These are phyloP conservation scores for Xylaria scruposa DNA, from an alignment of 495 filamentous ascomycete species.

Conservation along the genomic window DNA sequence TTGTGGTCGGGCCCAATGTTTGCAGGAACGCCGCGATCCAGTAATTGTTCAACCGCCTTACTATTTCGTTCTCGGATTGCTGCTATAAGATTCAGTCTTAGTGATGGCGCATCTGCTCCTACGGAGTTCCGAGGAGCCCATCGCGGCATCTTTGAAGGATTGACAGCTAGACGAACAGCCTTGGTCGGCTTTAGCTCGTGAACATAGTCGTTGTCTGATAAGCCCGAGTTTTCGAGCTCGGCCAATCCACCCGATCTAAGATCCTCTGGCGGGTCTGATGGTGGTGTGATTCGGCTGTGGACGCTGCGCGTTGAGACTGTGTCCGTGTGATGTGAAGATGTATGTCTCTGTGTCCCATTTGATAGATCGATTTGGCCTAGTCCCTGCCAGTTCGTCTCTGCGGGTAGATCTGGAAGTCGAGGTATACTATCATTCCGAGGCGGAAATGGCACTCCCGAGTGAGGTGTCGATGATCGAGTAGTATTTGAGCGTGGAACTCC, in stretches of 20 bases:
- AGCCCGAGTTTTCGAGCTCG: constrained; percentile 39
- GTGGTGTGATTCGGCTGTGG: constrained; percentile 24
- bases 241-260: constrained; percentile 30
- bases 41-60: constrained; percentile 56
- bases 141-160: constrained; percentile 44
- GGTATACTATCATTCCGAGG: constrained; percentile 15
- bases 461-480: constrained; percentile 16
- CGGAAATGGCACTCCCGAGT: neutral
- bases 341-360: neutral
- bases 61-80: constrained; percentile 54
- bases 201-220: constrained; percentile 35
- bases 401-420: constrained; percentile 12
- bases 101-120: constrained; percentile 41
- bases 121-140: constrained; percentile 47
- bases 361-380: constrained; percentile 16
- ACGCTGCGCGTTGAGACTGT: constrained; percentile 23
- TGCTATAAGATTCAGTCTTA: constrained; percentile 38
- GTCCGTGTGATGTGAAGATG: constrained; percentile 23
- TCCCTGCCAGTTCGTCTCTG: constrained; percentile 10
- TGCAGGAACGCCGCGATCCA: constrained; percentile 57
- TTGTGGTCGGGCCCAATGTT: constrained; percentile 46
- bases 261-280: constrained; percentile 22
- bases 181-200: constrained; percentile 40
- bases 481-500: constrained; percentile 9
- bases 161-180: constrained; percentile 43